Conservation (phyloP, 2,329 filamentous ascomycete genomes). For the Exophiala phaeomuriformis region DNA sequence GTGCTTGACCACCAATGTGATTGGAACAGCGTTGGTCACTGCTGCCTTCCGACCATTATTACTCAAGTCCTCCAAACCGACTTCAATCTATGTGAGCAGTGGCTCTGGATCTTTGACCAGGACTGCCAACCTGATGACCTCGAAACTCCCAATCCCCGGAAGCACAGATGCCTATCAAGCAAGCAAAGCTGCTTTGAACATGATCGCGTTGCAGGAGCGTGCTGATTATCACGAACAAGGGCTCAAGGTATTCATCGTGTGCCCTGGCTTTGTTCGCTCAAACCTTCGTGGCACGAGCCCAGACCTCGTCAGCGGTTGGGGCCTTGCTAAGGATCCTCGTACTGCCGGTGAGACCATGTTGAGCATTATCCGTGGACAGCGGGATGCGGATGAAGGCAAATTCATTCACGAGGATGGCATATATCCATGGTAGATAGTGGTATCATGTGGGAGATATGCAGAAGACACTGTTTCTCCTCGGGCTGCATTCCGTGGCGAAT, state of each 20-base stretch:
- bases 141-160: slow-evolving; percentile 35
- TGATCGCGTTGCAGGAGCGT: slow-evolving; percentile 45
- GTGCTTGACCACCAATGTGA: slow-evolving; percentile 35
- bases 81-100: slow-evolving; percentile 34
- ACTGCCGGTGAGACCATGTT: slow-evolving; percentile 37
- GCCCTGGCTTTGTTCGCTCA: slow-evolving; percentile 44
- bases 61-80: slow-evolving; percentile 27
- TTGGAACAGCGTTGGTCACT: slow-evolving; percentile 32
- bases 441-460: too few relatives aligned
- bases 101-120: slow-evolving; percentile 30
- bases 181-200: slow-evolving; percentile 39
- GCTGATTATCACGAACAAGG: slow-evolving; percentile 36
- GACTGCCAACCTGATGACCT: slow-evolving; percentile 15
- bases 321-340: slow-evolving; percentile 28
- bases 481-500: too few relatives aligned
- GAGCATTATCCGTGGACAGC: slow-evolving; percentile 37
- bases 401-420: slow-evolving; percentile 15
- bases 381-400: slow-evolving; percentile 37
- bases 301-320: slow-evolving; percentile 29
- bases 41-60: slow-evolving; percentile 32
- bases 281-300: slow-evolving; percentile 33
- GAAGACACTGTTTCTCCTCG: too few relatives aligned
- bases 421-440: slow-evolving; percentile 8
- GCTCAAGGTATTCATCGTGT: slow-evolving; percentile 44
- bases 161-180: slow-evolving; percentile 7